phyloP scores from a whole-genome alignment of 805 yeast genomes.

The Hemisphaericaspora nanyangensis region DNA sequence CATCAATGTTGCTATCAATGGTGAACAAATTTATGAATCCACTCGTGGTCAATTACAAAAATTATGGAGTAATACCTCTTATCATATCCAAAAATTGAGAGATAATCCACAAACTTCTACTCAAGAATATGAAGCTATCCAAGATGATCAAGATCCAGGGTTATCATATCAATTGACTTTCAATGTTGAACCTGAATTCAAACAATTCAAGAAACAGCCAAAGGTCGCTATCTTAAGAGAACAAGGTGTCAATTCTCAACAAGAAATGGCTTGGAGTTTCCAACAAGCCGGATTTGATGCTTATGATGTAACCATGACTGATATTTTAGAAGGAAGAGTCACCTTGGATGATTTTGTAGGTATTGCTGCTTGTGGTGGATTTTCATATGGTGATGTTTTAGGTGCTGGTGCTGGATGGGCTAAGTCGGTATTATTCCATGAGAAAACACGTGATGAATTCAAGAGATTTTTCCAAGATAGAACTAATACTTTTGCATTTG shows the following conservation, averaged over 20 bases:
- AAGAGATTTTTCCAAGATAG: slow-evolving; percentile 78
- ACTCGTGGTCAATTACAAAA: slow-evolving; percentile 73
- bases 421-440: slow-evolving; percentile 85
- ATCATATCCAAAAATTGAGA: slow-evolving; percentile 83
- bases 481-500: slow-evolving; percentile 90
- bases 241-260: slow-evolving; percentile 97
- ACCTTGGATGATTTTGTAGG: slow-evolving; percentile 81
- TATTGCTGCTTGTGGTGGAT: slow-evolving; percentile 97
- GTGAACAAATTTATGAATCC: slow-evolving; percentile 42
- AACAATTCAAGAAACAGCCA: slow-evolving; percentile 48
- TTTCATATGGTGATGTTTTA: slow-evolving; percentile 96
- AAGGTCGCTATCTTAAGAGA: slow-evolving; percentile 95
- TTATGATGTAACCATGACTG: slow-evolving; percentile 97
- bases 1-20: slow-evolving; percentile 47
- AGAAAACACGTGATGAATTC: slow-evolving; percentile 71
- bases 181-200: slow-evolving; percentile 34
- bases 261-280: slow-evolving; percentile 98
- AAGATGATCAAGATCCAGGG: slow-evolving; percentile 88
- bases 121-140: slow-evolving; percentile 73
- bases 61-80: slow-evolving; percentile 84
- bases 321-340: slow-evolving; percentile 70
- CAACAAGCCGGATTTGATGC: slow-evolving; percentile 90
- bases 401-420: slow-evolving; percentile 99
- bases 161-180: slow-evolving; percentile 75
- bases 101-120: slow-evolving; percentile 91